Percentiles rank a stretch among this genome's conserved stretches.
Evolutionary conservation across 2,329 filamentous ascomycete species (phyloP).

Genomic region (Colletotrichum lini): DNA sequence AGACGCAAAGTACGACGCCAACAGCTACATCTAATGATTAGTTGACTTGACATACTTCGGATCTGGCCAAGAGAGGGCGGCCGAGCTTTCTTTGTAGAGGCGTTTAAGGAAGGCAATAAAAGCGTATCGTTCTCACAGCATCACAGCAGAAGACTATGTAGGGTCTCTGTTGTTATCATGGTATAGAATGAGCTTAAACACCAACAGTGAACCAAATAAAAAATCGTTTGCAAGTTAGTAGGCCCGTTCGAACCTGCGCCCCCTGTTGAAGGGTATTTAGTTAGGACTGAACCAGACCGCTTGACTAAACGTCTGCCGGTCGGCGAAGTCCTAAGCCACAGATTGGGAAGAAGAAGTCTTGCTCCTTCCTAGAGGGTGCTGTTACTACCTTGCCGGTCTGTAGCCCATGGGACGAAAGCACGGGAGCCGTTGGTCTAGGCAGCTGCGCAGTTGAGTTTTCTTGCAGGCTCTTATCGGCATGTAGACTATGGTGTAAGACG

Average conservation of each 20-base stretch:
- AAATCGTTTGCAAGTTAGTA: not conserved
- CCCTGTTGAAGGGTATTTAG: not conserved
- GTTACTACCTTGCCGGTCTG: not conserved
- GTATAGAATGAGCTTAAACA: not conserved
- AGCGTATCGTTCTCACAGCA: too few species aligned
- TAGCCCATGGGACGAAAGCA: not conserved
- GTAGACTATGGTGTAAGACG: not conserved
- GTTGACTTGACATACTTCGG: too few species aligned
- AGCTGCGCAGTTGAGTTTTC: not conserved
- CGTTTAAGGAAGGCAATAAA: not conserved
- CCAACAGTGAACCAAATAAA: not conserved
- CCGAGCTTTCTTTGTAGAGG: not conserved
- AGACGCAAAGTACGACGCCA: too few species aligned
- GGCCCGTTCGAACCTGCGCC: not conserved
- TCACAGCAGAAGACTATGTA: not conserved
- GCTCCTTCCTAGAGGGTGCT: not conserved
- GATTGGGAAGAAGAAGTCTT: not conserved
- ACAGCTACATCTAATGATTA: too few species aligned
- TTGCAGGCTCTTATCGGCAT: not conserved
- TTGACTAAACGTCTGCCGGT: not conserved
- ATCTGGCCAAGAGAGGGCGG: not conserved
- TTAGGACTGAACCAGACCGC: not conserved
- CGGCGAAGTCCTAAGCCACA: not conserved
- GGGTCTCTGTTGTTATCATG: not conserved
- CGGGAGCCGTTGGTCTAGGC: not conserved